Evolutionary conservation across 768 basidiomycete genomes (phyloP).

Genomic region (Astraeus odoratus): DNA sequence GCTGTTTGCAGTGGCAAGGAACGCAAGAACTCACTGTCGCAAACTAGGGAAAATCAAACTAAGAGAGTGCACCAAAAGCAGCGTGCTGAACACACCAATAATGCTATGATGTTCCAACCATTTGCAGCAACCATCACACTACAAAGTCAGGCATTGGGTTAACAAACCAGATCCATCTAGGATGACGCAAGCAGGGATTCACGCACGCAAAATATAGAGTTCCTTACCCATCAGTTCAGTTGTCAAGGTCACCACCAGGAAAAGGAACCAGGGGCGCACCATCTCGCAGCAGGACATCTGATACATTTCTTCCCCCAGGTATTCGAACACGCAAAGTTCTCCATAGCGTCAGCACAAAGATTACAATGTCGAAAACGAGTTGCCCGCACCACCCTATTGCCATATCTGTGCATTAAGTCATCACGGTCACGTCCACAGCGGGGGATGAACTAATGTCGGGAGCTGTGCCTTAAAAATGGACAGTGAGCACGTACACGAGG

Average conservation of each 20-base stretch:
- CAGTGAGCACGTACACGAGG: not conserved
- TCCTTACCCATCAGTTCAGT: conserved; percentile 1
- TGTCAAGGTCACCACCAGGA: not conserved
- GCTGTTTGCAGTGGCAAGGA: no score
- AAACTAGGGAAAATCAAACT: conserved; percentile 1
- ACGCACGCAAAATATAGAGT: conserved; percentile 15
- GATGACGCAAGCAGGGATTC: not conserved
- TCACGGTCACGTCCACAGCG: not conserved
- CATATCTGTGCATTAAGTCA: conserved; percentile 1
- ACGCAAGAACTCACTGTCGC: conserved; percentile 4
- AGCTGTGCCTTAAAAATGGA: not conserved
- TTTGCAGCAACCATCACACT: conserved; percentile 11
- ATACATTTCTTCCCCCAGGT: conserved; percentile 3
- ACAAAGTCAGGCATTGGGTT: not conserved
- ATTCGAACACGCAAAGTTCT: conserved; percentile 5
- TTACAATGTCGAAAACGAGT: conserved; percentile 15
- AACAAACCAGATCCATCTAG: no score
- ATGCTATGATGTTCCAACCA: conserved; percentile 5
- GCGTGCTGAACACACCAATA: conserved; percentile 7
- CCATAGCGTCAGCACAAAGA: conserved; percentile 17
- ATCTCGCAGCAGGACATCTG: conserved; percentile 12
- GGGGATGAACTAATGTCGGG: not conserved
- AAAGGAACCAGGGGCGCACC: not conserved
- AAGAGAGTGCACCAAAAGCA: not conserved
- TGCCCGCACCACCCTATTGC: conserved; percentile 7